These are phyloP conservation scores for Xylaria sp. DNA, from an alignment of 2,329 filamentous ascomycete species.

Conservation along the genomic window DNA sequence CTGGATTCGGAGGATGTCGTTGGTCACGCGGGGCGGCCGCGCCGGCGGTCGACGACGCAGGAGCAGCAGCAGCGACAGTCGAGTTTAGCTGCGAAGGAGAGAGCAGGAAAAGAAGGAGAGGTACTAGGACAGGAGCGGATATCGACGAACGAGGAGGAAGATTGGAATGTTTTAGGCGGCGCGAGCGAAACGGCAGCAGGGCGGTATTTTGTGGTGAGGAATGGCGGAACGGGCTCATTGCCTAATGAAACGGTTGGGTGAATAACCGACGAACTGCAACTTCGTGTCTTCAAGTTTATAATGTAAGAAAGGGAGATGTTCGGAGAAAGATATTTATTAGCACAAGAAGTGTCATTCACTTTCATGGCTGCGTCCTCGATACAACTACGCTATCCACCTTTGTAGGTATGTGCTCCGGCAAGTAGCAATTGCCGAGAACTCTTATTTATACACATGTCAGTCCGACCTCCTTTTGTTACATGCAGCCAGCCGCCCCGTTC, in stretches of 20 bases:
- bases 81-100: not conserved
- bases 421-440: slow-evolving; percentile 22
- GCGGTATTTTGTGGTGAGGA: slow-evolving; percentile 82
- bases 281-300: slow-evolving; percentile 1
- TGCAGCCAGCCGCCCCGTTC: slow-evolving; percentile 10
- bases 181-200: slow-evolving; percentile 72
- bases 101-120: slow-evolving; percentile 21
- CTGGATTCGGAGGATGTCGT: slow-evolving; percentile 70
- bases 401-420: slow-evolving; percentile 26
- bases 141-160: slow-evolving; percentile 61
- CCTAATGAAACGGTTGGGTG: slow-evolving; percentile 10
- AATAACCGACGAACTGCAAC: slow-evolving; percentile 1
- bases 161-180: slow-evolving; percentile 76
- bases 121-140: slow-evolving; percentile 41
- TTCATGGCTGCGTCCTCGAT: slow-evolving; percentile 13
- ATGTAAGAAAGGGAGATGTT: not conserved
- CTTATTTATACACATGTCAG: slow-evolving; percentile 34
- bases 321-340: slow-evolving; percentile 1
- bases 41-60: slow-evolving; percentile 37
- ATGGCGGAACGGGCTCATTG: slow-evolving; percentile 50
- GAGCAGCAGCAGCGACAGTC: slow-evolving; percentile 3
- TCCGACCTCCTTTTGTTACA: slow-evolving; percentile 9
- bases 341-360: not conserved
- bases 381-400: slow-evolving; percentile 6
- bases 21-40: slow-evolving; percentile 61